phyloP scores from a whole-genome alignment of 2,329 filamentous ascomycete genomes.

The Scleromitrula shiraiana region DNA sequence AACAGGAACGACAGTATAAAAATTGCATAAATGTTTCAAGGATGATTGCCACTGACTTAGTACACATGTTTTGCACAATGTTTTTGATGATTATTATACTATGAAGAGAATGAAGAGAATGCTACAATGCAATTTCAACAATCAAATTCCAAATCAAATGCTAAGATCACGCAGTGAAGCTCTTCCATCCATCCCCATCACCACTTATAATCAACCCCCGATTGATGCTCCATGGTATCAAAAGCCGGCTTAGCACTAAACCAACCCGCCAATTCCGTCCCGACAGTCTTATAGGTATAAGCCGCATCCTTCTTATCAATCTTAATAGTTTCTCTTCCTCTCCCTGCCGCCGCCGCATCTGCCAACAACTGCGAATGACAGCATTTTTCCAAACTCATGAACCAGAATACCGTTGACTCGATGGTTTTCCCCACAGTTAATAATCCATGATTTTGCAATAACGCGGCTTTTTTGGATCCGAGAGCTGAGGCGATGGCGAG shows the following conservation, averaged over 20 bases:
- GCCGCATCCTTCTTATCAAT: slow-evolving; percentile 60
- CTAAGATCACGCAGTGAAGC: too few species aligned
- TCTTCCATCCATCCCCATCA: slow-evolving; percentile 3
- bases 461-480: slow-evolving; percentile 41
- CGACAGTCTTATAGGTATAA: slow-evolving; percentile 60
- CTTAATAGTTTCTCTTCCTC: slow-evolving; percentile 56
- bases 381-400: slow-evolving; percentile 42
- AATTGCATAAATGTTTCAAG: too few species aligned
- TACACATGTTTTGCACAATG: too few species aligned
- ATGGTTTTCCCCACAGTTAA: slow-evolving; percentile 42
- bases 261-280: slow-evolving; percentile 53
- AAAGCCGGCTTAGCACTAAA: slow-evolving; percentile 67
- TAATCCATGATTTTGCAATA: slow-evolving; percentile 48
- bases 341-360: slow-evolving; percentile 52
- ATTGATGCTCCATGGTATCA: slow-evolving; percentile 57
- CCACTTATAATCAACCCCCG: slow-evolving; percentile 26
- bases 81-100: too few species aligned
- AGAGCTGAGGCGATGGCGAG: slow-evolving; percentile 39
- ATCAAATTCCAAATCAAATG: too few species aligned
- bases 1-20: too few species aligned
- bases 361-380: slow-evolving; percentile 44
- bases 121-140: too few species aligned
- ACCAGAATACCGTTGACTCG: slow-evolving; percentile 47
- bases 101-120: too few species aligned
- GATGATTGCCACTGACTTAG: too few species aligned